Base-by-base conservation (phyloP, 495 filamentous ascomycete genomes). In the Lichenothelia convexa region DNA sequence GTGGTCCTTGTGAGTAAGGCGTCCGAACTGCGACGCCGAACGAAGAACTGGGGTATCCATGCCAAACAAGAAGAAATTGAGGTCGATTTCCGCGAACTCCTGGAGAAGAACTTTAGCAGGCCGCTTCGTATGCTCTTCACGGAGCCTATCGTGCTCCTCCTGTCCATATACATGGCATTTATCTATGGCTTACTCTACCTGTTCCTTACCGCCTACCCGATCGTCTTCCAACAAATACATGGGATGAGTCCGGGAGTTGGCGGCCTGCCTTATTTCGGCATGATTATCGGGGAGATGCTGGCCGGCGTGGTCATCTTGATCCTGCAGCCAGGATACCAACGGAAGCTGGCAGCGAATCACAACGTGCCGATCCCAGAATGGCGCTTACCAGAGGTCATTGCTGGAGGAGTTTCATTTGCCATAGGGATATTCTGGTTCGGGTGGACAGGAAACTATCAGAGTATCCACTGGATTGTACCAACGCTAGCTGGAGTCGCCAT, bases 1-100 rank as follows among this genome's bases (percentile, higher is more conserved):
- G 61, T 81, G 3, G 74, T 92, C 35, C 64, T 92, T 0, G 67
- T 89, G 34, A 51, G 59, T 18, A 91, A 92, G 56, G 85, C 84
- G 4, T 53, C 67, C 1, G 73, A 85, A 37, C 63, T 93, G 16
- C 78, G 85, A 32, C 78, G 80, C 8, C 59, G 78, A 30, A 92
- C 85, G 5, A 70, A 72, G 50, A 92, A 91, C 59, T 91, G 84
- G 83, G 85, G 81, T 31, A 91, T 93, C 43, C 83, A 92, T 58
- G 80, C 84, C 32, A 91, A 85, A 50, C 80, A 92, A 53, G 85
- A 92, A 50, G 83, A 92, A 59, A 84, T 91, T 43, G 83, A 91
- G 53, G 65, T 94, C 36, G 78, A 89, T 56, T 64, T 91, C 44
- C 54, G 63, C 20, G 80, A 91, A 56, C 62, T 92, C 9, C 27